Conservation (phyloP, 1,139 yeast species). For the Magnusiomyces tetraspermus region DNA sequence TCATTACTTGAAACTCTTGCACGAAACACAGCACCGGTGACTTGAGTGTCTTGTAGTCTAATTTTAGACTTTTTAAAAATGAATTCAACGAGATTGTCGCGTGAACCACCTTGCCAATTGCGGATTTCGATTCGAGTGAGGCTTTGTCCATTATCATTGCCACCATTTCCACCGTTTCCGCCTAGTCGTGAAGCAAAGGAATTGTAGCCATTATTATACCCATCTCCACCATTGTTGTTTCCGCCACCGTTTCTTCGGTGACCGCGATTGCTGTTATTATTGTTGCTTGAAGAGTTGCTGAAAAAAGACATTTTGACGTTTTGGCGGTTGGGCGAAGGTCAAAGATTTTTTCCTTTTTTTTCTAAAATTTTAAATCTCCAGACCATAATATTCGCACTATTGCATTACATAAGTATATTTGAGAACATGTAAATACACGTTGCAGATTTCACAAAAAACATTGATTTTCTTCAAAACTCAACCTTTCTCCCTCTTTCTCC, state of each 20-base stretch:
- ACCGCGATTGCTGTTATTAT: not conserved
- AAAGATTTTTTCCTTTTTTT: no score
- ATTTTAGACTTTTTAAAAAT: constrained; percentile 59
- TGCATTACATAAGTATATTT: not conserved
- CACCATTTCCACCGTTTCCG: constrained; percentile 8
- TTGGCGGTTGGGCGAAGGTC: no score
- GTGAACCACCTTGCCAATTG: constrained; percentile 68
- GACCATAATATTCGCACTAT: not conserved
- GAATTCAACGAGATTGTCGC: constrained; percentile 59
- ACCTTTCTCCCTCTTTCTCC: no score
- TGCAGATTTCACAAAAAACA: not conserved
- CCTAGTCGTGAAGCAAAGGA: constrained; percentile 1
- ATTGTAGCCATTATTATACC: constrained; percentile 8
- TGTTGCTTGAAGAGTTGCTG: not conserved
- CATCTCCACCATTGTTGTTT: constrained; percentile 14
- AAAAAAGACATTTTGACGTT: constrained; percentile 17
- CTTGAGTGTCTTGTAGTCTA: constrained; percentile 42
- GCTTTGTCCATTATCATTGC: constrained; percentile 3
- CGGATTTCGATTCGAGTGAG: constrained; percentile 46
- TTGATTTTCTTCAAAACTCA: not conserved
- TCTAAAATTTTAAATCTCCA: not conserved
- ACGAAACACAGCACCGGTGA: constrained; percentile 38
- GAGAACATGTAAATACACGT: constrained; percentile 4
- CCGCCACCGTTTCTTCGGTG: constrained; percentile 20
- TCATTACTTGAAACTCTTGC: constrained; percentile 54